Percentiles rank a stretch among this genome's conserved stretches.
Evolutionary conservation across 768 basidiomycete genomes (phyloP).

Genomic region (Leccinellum luteum): DNA sequence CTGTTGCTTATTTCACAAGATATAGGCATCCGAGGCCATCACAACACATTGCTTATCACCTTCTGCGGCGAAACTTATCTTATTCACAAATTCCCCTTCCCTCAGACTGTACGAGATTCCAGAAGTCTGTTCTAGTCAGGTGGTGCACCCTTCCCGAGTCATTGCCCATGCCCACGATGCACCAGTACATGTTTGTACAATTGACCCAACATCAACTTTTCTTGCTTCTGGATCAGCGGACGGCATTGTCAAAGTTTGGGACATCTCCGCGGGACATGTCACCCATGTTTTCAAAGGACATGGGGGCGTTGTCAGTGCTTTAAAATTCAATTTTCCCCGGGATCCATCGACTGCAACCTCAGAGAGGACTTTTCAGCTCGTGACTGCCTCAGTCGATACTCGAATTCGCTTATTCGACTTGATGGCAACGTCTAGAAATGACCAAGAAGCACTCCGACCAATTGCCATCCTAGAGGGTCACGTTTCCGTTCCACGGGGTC

Average conservation of each 20-base stretch:
- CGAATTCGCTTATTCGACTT: conserved; percentile 92
- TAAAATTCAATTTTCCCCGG: conserved; percentile 78
- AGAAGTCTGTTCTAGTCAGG: conserved; percentile 39
- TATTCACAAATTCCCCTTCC: conserved; percentile 79
- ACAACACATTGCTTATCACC: conserved; percentile 82
- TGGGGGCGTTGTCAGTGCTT: conserved; percentile 93
- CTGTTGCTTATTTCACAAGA: background rate
- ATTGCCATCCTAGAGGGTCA: conserved; percentile 91
- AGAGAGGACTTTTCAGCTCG: conserved; percentile 65
- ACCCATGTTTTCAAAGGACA: conserved; percentile 97
- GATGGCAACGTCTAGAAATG: conserved; percentile 56
- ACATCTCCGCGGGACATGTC: conserved; percentile 79
- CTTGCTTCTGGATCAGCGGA: conserved; percentile 96
- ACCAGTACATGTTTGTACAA: conserved; percentile 85
- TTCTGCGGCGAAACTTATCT: conserved; percentile 67
- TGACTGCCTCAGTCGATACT: conserved; percentile 91
- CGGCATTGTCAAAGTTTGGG: conserved; percentile 96
- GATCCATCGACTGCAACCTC: conserved; percentile 49
- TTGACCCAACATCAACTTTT: conserved; percentile 84
- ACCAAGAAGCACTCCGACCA: conserved; percentile 57
- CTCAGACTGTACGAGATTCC: conserved; percentile 86
- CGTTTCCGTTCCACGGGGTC: conserved; percentile 88
- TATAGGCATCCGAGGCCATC: conserved; percentile 80
- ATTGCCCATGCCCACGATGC: conserved; percentile 88
- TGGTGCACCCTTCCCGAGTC: conserved; percentile 68